Conservation (phyloP, 495 filamentous ascomycete species). For the Astrothelium macrocarpum region DNA sequence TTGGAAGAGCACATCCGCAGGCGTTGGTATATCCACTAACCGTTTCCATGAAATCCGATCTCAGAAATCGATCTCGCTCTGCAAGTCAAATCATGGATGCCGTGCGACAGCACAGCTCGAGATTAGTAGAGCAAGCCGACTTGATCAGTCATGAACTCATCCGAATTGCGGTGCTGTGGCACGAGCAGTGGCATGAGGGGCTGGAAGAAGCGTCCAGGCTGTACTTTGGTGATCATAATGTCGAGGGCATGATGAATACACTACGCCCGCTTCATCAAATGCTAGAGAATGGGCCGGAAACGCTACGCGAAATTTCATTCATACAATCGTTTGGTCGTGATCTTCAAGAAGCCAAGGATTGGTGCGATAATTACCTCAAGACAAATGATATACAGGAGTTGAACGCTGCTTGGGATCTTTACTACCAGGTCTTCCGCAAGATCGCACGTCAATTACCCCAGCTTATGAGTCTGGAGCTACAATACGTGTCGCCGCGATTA, state of each 20-base stretch:
- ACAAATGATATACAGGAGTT: slow-evolving; percentile 86
- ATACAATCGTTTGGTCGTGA: slow-evolving; percentile 96
- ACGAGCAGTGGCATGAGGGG: slow-evolving; percentile 98
- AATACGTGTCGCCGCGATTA: slow-evolving; percentile 90
- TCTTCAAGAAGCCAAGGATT: slow-evolving; percentile 85
- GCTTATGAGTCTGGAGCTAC: slow-evolving; percentile 81
- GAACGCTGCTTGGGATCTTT: slow-evolving; percentile 97
- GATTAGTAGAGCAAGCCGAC: slow-evolving; percentile 89
- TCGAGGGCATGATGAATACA: slow-evolving; percentile 91
- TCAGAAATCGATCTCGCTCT: slow-evolving; percentile 67
- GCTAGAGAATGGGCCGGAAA: slow-evolving; percentile 84
- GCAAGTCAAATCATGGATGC: slow-evolving; percentile 92
- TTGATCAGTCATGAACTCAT: slow-evolving; percentile 91
- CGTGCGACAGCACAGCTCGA: slow-evolving; percentile 92
- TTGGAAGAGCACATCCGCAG: slow-evolving; percentile 89
- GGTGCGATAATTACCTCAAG: slow-evolving; percentile 81
- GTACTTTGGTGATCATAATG: slow-evolving; percentile 89
- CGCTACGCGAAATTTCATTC: slow-evolving; percentile 90
- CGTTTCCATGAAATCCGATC: slow-evolving; percentile 92
- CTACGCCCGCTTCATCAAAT: slow-evolving; percentile 84
- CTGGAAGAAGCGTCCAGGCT: slow-evolving; percentile 87
- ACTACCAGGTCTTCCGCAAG: slow-evolving; percentile 93
- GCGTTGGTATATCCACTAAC: slow-evolving; percentile 99
- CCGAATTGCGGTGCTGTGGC: slow-evolving; percentile 92
- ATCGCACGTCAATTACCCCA: slow-evolving; percentile 91